Evolutionary conservation across 129 eudicot species (phyloP).

Genomic region (Oenanthe sinensis): DNA sequence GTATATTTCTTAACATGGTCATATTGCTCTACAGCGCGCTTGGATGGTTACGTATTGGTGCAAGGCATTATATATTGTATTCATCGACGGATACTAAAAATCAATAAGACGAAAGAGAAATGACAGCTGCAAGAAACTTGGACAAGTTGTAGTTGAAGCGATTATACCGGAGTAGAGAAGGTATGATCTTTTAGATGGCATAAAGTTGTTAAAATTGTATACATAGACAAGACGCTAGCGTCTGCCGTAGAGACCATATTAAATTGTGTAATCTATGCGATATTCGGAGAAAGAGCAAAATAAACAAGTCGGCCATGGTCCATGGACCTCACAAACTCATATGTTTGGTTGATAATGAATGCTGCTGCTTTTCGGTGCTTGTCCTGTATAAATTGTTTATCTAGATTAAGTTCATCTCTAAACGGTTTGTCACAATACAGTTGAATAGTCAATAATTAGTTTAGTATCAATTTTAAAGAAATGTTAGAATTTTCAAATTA

Average conservation of each 20-base stretch:
- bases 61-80: slow-evolving; percentile 4
- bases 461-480: no score
- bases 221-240: not conserved
- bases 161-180: not conserved
- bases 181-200: not conserved
- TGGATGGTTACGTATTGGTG: not conserved
- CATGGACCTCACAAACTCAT: not conserved
- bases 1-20: not conserved
- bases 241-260: not conserved
- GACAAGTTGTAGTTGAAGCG: slow-evolving; percentile 4
- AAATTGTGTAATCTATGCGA: not conserved
- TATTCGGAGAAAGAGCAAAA: not conserved
- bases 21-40: not conserved
- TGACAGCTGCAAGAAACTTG: slow-evolving; percentile 13
- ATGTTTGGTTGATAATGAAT: not conserved
- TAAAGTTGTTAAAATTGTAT: slow-evolving; percentile 7
- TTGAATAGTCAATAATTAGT: not conserved
- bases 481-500: no score
- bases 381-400: not conserved
- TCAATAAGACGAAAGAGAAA: not conserved
- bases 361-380: not conserved
- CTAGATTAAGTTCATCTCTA: not conserved
- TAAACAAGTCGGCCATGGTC: not conserved
- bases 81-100: slow-evolving; percentile 1
- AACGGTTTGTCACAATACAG: not conserved